These are phyloP conservation scores for Fusarium avenaceum DNA, from an alignment of 2,329 filamentous ascomycete species.

Conservation along the genomic window DNA sequence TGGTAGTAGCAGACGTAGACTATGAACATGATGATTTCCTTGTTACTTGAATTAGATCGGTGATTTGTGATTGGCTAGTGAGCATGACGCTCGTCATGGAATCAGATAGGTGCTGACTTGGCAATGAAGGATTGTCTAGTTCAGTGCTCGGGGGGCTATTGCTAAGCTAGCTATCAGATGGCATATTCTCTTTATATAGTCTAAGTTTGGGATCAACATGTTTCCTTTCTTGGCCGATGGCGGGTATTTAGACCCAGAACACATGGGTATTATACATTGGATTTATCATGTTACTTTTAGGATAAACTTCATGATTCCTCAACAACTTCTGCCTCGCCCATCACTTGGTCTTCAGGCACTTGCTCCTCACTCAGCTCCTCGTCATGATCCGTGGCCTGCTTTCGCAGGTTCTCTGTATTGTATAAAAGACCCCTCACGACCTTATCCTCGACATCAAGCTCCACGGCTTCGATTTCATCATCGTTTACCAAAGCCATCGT, in stretches of 20 bases:
- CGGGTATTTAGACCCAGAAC: neutral
- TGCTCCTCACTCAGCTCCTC: conserved; percentile 46
- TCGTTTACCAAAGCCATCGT: conserved; percentile 48
- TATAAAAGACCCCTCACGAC: conserved; percentile 62
- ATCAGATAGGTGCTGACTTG: neutral
- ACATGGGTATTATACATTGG: neutral
- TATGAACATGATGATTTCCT: conserved; percentile 51
- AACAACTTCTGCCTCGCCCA: conserved; percentile 15
- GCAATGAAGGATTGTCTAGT: too few relatives aligned
- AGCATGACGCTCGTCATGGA: too few relatives aligned
- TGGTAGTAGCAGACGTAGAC: conserved; percentile 52
- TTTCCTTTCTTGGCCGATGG: too few relatives aligned
- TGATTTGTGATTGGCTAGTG: neutral
- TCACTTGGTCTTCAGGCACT: conserved; percentile 19
- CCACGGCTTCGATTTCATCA: conserved; percentile 46
- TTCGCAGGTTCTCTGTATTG: conserved; percentile 63
- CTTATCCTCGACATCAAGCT: conserved; percentile 53
- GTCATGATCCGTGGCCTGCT: conserved; percentile 52
- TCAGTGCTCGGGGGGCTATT: too few relatives aligned
- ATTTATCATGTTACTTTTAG: neutral
- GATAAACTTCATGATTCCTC: conserved; percentile 4
- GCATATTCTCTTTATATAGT: too few relatives aligned
- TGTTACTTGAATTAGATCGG: conserved; percentile 23
- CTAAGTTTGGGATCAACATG: too few relatives aligned
- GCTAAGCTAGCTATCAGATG: too few relatives aligned